Conservation (phyloP, 2,329 filamentous ascomycete species). For the Colletotrichum sp. region DNA sequence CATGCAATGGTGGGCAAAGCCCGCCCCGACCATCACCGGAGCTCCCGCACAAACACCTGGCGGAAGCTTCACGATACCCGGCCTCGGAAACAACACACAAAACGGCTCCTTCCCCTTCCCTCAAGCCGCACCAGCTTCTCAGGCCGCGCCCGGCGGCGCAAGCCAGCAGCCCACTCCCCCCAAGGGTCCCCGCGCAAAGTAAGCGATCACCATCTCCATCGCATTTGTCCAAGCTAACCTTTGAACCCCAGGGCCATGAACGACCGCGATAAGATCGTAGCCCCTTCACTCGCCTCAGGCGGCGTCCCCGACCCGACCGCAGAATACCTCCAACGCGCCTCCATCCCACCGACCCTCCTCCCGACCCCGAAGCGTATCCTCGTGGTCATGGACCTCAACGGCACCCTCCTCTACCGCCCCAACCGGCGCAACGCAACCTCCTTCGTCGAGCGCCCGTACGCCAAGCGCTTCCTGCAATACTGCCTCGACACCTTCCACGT, state of each 20-base stretch:
- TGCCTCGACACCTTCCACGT: slow-evolving; percentile 77
- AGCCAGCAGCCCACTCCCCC: background rate
- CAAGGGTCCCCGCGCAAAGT: background rate
- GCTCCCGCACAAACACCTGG: background rate
- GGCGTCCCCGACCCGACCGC: slow-evolving; percentile 65
- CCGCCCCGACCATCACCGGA: background rate
- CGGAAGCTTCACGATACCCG: slow-evolving; percentile 13
- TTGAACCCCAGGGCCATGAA: background rate
- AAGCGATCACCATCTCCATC: background rate
- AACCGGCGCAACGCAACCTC: slow-evolving; percentile 45
- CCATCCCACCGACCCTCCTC: slow-evolving; percentile 44
- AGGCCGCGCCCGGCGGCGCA: background rate
- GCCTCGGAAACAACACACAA: slow-evolving; percentile 7
- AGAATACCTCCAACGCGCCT: slow-evolving; percentile 65
- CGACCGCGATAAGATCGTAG: slow-evolving; percentile 19
- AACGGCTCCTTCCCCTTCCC: background rate
- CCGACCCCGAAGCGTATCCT: slow-evolving; percentile 67
- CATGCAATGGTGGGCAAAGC: slow-evolving; percentile 19
- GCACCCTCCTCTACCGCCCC: slow-evolving; percentile 81
- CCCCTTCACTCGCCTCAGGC: slow-evolving; percentile 49
- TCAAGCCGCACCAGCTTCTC: background rate
- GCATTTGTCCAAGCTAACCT: background rate
- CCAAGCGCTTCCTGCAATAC: slow-evolving; percentile 73
- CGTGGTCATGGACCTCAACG: slow-evolving; percentile 91
- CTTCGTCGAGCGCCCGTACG: slow-evolving; percentile 72